A percentile compares a stretch with the other conserved stretches of the same genome.
These are phyloP conservation scores for Brassica juncea DNA, from an alignment of 345 rosid species.

Conservation along the genomic window DNA sequence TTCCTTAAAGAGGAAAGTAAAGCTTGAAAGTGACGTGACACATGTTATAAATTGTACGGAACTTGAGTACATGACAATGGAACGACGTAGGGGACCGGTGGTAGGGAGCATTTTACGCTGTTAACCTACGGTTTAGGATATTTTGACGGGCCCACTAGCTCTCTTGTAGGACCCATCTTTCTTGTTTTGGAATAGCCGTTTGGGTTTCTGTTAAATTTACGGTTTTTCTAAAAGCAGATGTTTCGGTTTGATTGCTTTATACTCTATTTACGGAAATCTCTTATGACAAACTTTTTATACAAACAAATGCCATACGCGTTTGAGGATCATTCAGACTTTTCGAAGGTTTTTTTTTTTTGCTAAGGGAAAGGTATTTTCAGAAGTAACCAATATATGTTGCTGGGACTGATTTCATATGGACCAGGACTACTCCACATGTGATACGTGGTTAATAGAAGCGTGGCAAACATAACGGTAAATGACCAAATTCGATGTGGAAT, in stretches of 20 bases:
- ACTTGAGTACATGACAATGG: background rate
- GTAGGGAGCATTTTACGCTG: background rate
- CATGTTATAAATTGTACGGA: background rate
- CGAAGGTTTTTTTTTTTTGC: background rate
- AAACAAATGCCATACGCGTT: background rate
- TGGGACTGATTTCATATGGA: background rate
- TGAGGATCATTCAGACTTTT: background rate
- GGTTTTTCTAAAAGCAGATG: background rate
- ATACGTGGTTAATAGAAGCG: background rate
- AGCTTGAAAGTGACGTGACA: conserved; percentile 9
- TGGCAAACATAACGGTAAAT: background rate
- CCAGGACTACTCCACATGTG: background rate
- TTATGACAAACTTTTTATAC: background rate
- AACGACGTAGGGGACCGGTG: background rate
- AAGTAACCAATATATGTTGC: background rate
- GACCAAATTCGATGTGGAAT: background rate
- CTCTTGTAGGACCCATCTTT: background rate
- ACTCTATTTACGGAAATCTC: background rate
- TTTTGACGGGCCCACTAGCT: background rate
- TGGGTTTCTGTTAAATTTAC: background rate
- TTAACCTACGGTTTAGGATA: background rate
- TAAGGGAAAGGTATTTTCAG: background rate
- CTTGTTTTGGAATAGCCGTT: background rate
- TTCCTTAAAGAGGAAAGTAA: background rate
- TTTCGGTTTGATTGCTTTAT: background rate